These are phyloP conservation scores for Anacardium occidentale DNA, from an alignment of 345 rosid genomes.

Conservation along the genomic window DNA sequence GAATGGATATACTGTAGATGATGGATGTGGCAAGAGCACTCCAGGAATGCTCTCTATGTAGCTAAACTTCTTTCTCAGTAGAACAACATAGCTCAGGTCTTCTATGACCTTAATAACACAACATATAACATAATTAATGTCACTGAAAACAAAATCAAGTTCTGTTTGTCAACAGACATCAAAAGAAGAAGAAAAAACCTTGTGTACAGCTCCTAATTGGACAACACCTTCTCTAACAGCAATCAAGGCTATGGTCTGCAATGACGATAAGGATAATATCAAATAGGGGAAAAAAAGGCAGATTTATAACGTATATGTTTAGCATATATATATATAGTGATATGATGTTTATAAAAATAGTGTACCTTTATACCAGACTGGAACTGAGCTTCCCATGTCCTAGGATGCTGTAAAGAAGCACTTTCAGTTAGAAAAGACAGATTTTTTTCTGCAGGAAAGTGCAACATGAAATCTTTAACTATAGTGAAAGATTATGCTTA, in stretches of 20 bases:
- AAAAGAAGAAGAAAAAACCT: conserved; percentile 44
- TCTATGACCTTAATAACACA: conserved; percentile 57
- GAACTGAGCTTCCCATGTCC: conserved; percentile 99
- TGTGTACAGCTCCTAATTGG: conserved; percentile 84
- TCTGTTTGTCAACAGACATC: too few relatives aligned
- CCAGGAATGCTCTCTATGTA: conserved; percentile 95
- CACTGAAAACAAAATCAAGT: conserved; percentile 1
- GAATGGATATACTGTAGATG: conserved; percentile 67
- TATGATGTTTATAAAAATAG: conserved; percentile 2
- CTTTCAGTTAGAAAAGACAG: background rate
- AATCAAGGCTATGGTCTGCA: conserved; percentile 93
- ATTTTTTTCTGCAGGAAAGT: conserved; percentile 10
- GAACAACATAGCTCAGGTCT: conserved; percentile 79
- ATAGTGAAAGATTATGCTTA: conserved; percentile 32
- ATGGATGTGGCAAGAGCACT: conserved; percentile 90
- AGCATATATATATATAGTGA: background rate
- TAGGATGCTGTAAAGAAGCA: conserved; percentile 59
- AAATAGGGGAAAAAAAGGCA: background rate
- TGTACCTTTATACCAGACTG: conserved; percentile 88
- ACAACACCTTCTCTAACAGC: conserved; percentile 98
- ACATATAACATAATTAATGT: background rate
- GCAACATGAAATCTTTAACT: conserved; percentile 10
- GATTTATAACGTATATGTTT: conserved; percentile 10
- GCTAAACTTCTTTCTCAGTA: conserved; percentile 77
- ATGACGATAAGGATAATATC: conserved; percentile 16